These are phyloP conservation scores for Scutellaria galericulata DNA, from an alignment of 257 asterid species.

Conservation along the genomic window DNA sequence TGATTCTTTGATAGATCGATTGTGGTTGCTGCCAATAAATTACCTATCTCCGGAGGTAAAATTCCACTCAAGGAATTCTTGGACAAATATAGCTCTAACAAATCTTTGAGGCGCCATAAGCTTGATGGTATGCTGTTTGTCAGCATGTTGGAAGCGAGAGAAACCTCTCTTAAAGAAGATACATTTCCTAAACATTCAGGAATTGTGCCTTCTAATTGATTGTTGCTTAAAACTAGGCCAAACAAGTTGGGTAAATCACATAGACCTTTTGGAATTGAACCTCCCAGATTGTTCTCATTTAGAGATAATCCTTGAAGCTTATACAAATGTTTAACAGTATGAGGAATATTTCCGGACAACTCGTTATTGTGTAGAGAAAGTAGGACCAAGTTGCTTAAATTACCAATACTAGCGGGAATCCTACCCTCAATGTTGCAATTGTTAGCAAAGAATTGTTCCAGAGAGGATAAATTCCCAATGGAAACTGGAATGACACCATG, in stretches of 20 bases:
- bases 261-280: neutral
- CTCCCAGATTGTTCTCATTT: neutral
- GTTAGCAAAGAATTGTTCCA: neutral
- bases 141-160: slow-evolving; percentile 31
- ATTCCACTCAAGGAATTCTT: slow-evolving; percentile 29
- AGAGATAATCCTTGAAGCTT: neutral
- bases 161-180: neutral
- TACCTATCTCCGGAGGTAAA: slow-evolving; percentile 28
- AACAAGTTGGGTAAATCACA: neutral
- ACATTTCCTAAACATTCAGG: neutral
- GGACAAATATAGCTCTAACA: slow-evolving; percentile 15
- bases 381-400: slow-evolving; percentile 5
- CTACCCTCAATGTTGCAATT: neutral
- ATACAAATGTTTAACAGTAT: neutral
- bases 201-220: neutral
- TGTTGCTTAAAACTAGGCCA: neutral
- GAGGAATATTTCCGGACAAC: neutral
- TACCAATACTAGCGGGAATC: neutral
- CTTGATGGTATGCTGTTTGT: slow-evolving; percentile 32
- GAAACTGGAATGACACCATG: slow-evolving; percentile 33
- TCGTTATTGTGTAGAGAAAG: slow-evolving; percentile 7
- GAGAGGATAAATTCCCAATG: slow-evolving; percentile 40
- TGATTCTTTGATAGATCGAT: slow-evolving; percentile 29
- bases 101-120: slow-evolving; percentile 31
- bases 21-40: slow-evolving; percentile 12